Evolutionary conservation across 1,284 basidiomycete species (phyloP), one percentile per base, ranked within the genome.

Genomic region (Ceratobasidium sp.): DNA sequence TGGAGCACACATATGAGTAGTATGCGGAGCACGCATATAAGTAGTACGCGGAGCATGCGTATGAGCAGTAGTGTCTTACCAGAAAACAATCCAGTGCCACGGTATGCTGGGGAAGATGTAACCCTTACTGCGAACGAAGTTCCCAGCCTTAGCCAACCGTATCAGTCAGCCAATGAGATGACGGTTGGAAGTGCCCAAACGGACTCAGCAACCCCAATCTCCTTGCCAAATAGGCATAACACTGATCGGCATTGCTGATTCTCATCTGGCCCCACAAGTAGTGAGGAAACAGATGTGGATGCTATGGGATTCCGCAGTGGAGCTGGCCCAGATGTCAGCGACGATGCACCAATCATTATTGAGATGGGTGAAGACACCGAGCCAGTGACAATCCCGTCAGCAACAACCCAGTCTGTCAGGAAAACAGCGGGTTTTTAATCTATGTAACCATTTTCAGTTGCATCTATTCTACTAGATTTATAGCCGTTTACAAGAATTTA

Each of bases 171-270:
- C 31, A 17, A 1, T 17, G 31, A 19, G 29, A 36, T 36, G 29
- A 59, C 14, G 19, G 29, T 33, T 59, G 56, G 56, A 59, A 59
- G 56, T 59, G 56, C 19, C 56, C 56, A 59, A 31, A 17, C 27
- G n/a, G 56, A 33, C 1, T 2, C 56, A 9, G 17, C 19, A 9
- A 59, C 27, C 8, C 27, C 24, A 11, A 11, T n/a, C n/a, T n/a
- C n/a, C n/a, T n/a, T n/a, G n/a, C n/a, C 7, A 56, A 33, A 36
- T n/a, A 19, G 36, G 22, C n/a, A 33, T 36, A 9, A 36, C 2
- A 31, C 56, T 19, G n/a, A 59, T 59, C 56, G 17, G 8, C 9
- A 59, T 59, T 15, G 56, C 31, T 31, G 19, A 59, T 59, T 8
- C 14, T 29, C 15, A 5, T 36, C 36, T 11, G 36, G 6, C 31